phyloP scores from a whole-genome alignment of 2,329 filamentous ascomycete species.

The Elsinoe australis region DNA sequence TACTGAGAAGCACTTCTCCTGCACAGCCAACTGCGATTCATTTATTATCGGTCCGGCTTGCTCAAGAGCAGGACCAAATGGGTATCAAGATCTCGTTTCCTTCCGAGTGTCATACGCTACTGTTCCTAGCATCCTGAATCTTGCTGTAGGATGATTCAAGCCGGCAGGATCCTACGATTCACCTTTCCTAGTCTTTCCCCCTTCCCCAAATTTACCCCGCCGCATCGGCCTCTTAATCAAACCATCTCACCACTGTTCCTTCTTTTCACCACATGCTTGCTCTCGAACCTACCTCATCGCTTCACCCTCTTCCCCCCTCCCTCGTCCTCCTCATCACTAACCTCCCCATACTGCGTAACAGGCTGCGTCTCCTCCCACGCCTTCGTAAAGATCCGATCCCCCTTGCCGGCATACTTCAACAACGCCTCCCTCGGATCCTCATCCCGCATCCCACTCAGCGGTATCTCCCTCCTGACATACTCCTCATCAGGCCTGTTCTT shows the following conservation, averaged over 20 bases:
- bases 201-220: too few relatives aligned
- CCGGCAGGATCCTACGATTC: too few relatives aligned
- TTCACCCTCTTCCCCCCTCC: conserved; percentile 54
- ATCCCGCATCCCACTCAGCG: conserved; percentile 85
- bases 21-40: too few relatives aligned
- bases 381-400: conserved; percentile 88
- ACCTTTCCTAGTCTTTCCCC: too few relatives aligned
- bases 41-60: too few relatives aligned
- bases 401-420: conserved; percentile 88
- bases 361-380: conserved; percentile 91
- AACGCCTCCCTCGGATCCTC: conserved; percentile 92
- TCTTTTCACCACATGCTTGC: not conserved
- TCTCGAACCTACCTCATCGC: conserved; percentile 13
- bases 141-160: too few relatives aligned
- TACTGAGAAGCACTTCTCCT: too few relatives aligned
- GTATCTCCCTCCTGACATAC: conserved; percentile 81
- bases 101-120: too few relatives aligned
- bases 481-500: conserved; percentile 84
- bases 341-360: conserved; percentile 78
- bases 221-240: too few relatives aligned
- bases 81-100: too few relatives aligned
- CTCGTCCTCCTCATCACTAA: conserved; percentile 58
- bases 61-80: too few relatives aligned
- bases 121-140: too few relatives aligned
- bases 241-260: not conserved